phyloP scores from a whole-genome alignment of 139 green algal species.

The Chlamydomonas incerta region DNA sequence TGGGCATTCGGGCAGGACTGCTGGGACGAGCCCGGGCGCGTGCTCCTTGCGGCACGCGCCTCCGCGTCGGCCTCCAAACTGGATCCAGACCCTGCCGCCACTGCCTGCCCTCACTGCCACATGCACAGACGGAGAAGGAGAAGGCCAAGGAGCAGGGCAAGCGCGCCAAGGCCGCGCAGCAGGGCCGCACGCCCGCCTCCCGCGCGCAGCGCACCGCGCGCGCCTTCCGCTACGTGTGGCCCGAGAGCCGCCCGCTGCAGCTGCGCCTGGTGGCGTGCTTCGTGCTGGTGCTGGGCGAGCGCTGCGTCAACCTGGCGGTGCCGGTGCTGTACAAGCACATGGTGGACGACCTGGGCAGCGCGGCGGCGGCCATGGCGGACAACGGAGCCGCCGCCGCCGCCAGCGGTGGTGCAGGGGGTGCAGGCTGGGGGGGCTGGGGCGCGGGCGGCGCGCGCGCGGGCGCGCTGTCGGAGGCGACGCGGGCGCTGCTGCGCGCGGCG shows the following conservation, averaged over 20 bases:
- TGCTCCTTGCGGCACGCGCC: too few species aligned
- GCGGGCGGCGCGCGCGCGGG: neutral
- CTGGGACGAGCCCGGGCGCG: too few species aligned
- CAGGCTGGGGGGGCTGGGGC: neutral
- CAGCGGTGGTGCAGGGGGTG: neutral
- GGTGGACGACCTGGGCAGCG: slow-evolving; percentile 53
- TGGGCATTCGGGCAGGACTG: too few species aligned
- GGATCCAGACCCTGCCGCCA: too few species aligned
- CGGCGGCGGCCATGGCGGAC: neutral
- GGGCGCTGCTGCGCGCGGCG: slow-evolving; percentile 66
- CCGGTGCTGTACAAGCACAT: slow-evolving; percentile 76
- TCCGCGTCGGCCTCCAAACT: too few species aligned
- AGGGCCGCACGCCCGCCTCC: neutral
- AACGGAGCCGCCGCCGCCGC: neutral
- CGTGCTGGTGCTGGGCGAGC: slow-evolving; percentile 70
- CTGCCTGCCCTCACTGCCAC: too few species aligned
- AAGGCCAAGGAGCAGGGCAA: slow-evolving; percentile 41
- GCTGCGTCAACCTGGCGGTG: slow-evolving; percentile 84
- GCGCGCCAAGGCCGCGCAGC: neutral
- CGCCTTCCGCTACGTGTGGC: slow-evolving; percentile 73
- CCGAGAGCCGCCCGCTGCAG: slow-evolving; percentile 45
- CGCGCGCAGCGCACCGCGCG: slow-evolving; percentile 33
- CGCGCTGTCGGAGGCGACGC: slow-evolving; percentile 46
- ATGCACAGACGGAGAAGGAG: slow-evolving; percentile 30
- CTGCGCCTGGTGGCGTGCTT: slow-evolving; percentile 72